These are phyloP conservation scores for Termitomyces sp. DNA, from an alignment of 768 basidiomycete species.

Conservation along the genomic window DNA sequence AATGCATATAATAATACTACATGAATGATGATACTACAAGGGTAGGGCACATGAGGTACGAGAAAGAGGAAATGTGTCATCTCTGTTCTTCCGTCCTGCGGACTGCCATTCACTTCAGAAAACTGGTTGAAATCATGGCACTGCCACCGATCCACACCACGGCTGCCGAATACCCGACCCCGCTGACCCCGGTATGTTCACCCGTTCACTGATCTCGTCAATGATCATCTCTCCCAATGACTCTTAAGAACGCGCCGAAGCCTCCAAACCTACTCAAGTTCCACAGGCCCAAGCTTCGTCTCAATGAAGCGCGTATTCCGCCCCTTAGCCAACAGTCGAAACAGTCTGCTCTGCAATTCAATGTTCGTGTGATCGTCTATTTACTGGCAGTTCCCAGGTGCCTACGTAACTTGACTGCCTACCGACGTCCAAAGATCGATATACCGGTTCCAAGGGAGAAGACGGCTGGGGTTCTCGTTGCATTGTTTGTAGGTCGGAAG, in stretches of 20 bases:
- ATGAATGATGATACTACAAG: too few relatives aligned
- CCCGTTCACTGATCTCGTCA: background rate
- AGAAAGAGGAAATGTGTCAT: too few relatives aligned
- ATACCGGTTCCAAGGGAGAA: constrained; percentile 49
- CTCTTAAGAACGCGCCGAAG: constrained; percentile 15
- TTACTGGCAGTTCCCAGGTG: constrained; percentile 35
- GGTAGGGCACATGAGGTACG: too few relatives aligned
- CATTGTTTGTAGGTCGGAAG: constrained; percentile 76
- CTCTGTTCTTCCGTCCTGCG: too few relatives aligned
- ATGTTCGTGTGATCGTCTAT: background rate
- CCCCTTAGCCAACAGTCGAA: constrained; percentile 47
- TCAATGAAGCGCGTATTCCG: constrained; percentile 38
- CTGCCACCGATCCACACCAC: constrained; percentile 6
- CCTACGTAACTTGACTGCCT: constrained; percentile 46
- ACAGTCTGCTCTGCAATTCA: constrained; percentile 19
- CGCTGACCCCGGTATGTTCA: background rate
- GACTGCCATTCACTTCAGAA: too few relatives aligned
- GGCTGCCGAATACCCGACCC: background rate
- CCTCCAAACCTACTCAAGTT: constrained; percentile 39
- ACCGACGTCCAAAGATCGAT: constrained; percentile 35
- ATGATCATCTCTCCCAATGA: constrained; percentile 9
- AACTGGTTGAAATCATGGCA: background rate
- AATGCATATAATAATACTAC: too few relatives aligned
- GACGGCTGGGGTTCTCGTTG: constrained; percentile 75
- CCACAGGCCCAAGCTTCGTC: constrained; percentile 38